These are phyloP conservation scores for Tetrapisispora nanseiensis DNA, from an alignment of 805 yeast species.

Conservation along the genomic window DNA sequence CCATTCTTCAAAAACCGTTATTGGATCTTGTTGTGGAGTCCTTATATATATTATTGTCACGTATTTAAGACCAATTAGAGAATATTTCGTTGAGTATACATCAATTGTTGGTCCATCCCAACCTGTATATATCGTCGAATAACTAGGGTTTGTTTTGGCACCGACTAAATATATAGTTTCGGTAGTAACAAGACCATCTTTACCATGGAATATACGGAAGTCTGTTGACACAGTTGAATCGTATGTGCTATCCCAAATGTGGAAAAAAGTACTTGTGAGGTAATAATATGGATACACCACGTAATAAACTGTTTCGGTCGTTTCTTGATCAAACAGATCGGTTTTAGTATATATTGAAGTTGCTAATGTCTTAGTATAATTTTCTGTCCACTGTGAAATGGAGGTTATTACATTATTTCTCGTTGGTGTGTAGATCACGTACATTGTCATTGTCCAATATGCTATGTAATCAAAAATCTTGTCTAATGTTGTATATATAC, in stretches of 20 bases:
- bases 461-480: not conserved
- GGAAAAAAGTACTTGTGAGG: not conserved
- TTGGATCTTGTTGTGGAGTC: not conserved
- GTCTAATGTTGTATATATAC: not conserved
- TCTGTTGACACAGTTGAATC: slow-evolving; percentile 1
- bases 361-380: not conserved
- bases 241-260: not conserved
- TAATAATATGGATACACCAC: not conserved
- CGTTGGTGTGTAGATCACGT: not conserved
- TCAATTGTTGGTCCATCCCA: not conserved
- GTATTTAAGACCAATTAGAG: not conserved
- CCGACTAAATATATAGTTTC: slow-evolving; percentile 6
- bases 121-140: not conserved
- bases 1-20: not conserved
- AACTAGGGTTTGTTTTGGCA: not conserved
- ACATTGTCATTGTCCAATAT: not conserved
- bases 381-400: not conserved
- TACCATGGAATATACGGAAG: not conserved
- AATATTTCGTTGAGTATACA: slow-evolving; percentile 1
- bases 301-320: slow-evolving; percentile 1
- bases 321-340: not conserved
- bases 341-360: not conserved
- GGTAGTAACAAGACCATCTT: slow-evolving; percentile 4
- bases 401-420: not conserved
- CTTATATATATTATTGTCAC: not conserved